phyloP scores from a whole-genome alignment of 768 basidiomycete species.

The Boletus barrowsii region DNA sequence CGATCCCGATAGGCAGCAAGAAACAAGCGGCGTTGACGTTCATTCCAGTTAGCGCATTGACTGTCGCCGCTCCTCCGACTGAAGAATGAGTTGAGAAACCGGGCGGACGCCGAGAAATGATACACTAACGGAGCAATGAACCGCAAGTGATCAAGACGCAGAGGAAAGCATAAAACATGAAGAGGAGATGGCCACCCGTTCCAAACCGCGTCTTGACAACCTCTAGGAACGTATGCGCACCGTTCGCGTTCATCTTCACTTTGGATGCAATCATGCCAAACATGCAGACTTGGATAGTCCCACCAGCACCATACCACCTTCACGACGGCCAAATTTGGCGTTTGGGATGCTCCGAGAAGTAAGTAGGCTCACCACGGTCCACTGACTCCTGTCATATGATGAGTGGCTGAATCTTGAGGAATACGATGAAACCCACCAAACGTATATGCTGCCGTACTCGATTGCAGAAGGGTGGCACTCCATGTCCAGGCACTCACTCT shows the following conservation, averaged over 20 bases:
- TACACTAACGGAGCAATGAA: constrained; percentile 42
- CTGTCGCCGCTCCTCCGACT: constrained; percentile 47
- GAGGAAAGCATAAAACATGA: constrained; percentile 51
- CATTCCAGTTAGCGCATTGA: constrained; percentile 46
- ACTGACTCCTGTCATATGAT: no score
- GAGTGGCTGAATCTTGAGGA: no score
- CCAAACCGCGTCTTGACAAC: constrained; percentile 52
- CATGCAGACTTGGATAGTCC: constrained; percentile 40
- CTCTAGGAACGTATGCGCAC: constrained; percentile 57
- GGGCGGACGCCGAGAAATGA: not conserved
- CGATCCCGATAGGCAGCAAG: constrained; percentile 43
- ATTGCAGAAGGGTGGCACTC: constrained; percentile 54
- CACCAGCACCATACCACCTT: constrained; percentile 32
- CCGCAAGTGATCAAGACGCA: constrained; percentile 52
- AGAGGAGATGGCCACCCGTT: constrained; percentile 44
- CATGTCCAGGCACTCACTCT: constrained; percentile 57
- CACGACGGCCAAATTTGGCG: no score
- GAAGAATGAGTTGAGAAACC: not conserved
- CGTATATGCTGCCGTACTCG: constrained; percentile 49
- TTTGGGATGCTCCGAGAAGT: no score
- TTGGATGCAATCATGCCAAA: constrained; percentile 20
- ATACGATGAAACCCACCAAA: constrained; percentile 30
- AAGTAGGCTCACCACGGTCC: no score
- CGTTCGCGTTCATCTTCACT: constrained; percentile 58
- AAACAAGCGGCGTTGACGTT: constrained; percentile 43